Evolutionary conservation across 331 rosid genomes (phyloP), one percentile per base, ranked within the genome.

Genomic region (Quercus phellos): DNA sequence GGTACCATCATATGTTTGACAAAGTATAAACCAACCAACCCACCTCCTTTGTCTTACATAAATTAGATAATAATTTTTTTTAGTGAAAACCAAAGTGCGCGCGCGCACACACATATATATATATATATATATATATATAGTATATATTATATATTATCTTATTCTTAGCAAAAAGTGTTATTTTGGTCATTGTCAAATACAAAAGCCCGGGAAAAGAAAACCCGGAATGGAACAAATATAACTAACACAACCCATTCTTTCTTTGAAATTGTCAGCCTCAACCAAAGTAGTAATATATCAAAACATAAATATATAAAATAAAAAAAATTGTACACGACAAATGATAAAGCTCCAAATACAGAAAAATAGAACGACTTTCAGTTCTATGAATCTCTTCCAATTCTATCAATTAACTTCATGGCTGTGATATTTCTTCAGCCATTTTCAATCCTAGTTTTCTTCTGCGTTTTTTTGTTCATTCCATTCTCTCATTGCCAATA

Each of bases 191-290:
- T 74, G 64, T 50, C 46, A 13, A 34, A 38, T 6, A 26, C 29
- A 50, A 73, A 63, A 75, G 73, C 80, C 72, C n/a, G 32, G 79
- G 76, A 77, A 58, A 72, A 29, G 12, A 46, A 58, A 68, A n/a
- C 3, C 0, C 32, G 27, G 46, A 51, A 19, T 30, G 73, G 35
- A 22, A 19, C 68, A 75, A 75, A 74, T 35, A 85, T 78, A 84
- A 19, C 70, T 75, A 46, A 12, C 14, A 11, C 53, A 11, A 4
- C 51, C 14, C 4, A 60, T 54, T 55, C 81, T 79, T 59, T 34
- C 79, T 74, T 87, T 84, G 98, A 92, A 87, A 73, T 70, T 82
- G 84, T 87, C 96, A 87, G 86, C 87, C 46, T 38, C 46, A 1
- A 84, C 55, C 80, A 76, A 84, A 85, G 46, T 38, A 0, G 46